phyloP scores from a whole-genome alignment of 305 asterid genomes.

The Ruellia speciosa region DNA sequence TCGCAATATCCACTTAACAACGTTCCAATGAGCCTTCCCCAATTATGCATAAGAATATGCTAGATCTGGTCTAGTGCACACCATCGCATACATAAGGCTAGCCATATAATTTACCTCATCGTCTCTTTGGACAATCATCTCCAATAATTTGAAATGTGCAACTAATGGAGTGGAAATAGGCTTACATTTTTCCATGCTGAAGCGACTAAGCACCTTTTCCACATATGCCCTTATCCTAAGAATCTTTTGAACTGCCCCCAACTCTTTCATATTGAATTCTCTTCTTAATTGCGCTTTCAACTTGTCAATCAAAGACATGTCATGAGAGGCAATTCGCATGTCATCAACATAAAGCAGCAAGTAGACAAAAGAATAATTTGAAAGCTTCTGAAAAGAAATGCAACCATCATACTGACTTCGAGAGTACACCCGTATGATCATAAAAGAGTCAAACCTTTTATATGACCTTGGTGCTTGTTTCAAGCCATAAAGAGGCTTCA shows the following conservation, averaged over 20 bases:
- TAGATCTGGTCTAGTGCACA: neutral
- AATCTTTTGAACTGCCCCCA: neutral
- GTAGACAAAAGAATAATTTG: neutral
- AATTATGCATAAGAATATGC: neutral
- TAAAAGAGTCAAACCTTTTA: slow-evolving; percentile 1
- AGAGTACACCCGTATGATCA: neutral
- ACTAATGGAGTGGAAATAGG: neutral
- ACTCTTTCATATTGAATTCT: neutral
- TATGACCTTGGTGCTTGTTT: neutral
- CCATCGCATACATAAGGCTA: neutral
- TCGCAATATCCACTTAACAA: neutral
- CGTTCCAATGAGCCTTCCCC: neutral
- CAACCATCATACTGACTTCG: neutral
- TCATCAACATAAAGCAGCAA: neutral
- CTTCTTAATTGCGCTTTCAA: neutral
- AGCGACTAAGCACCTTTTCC: neutral
- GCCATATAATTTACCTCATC: neutral
- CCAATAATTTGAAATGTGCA: neutral
- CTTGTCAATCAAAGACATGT: neutral
- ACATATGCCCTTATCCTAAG: neutral
- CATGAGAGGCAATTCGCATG: neutral
- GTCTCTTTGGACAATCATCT: neutral
- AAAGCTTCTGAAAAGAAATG: neutral
- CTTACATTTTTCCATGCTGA: neutral
- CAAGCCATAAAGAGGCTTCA: neutral